Conservation (phyloP, 106 monocot genomes). For the Dendrobium chrysotoxum region DNA sequence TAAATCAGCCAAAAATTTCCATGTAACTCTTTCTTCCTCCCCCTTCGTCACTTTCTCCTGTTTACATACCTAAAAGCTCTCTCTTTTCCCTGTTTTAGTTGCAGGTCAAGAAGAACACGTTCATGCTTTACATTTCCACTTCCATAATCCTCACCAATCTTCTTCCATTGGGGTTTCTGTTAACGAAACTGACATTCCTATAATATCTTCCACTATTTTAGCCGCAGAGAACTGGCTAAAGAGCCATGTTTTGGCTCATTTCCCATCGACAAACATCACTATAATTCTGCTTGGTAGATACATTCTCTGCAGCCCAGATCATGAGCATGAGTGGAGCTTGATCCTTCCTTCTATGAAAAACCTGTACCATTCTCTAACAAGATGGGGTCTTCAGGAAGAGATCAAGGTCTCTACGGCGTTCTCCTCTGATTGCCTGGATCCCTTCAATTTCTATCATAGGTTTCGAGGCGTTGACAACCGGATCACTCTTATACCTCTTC, state of each 20-base stretch:
- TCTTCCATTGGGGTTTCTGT: constrained; percentile 8
- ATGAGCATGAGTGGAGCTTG: constrained; percentile 9
- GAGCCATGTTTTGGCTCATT: constrained; percentile 29
- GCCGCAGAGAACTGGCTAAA: constrained; percentile 46
- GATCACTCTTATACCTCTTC: no score
- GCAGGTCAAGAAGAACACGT: no score
- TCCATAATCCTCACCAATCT: no score
- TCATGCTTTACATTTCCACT: no score
- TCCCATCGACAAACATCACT: constrained; percentile 30
- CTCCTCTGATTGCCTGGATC: constrained; percentile 9
- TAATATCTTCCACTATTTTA: constrained; percentile 36
- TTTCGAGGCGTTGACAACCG: no score
- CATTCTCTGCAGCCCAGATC: constrained; percentile 13
- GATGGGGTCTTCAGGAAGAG: constrained; percentile 34
- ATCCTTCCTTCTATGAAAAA: constrained; percentile 24
- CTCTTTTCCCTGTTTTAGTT: no score
- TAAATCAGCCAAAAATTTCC: no score
- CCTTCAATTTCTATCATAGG: no score
- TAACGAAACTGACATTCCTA: constrained; percentile 14
- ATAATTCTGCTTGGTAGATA: constrained; percentile 23
- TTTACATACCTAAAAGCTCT: no score
- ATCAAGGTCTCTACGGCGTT: constrained; percentile 31
- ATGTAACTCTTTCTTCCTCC: no score
- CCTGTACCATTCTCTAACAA: constrained; percentile 22
- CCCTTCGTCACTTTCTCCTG: no score